Conservation (phyloP, 257 asterid species). For the Gentiana straminea region DNA sequence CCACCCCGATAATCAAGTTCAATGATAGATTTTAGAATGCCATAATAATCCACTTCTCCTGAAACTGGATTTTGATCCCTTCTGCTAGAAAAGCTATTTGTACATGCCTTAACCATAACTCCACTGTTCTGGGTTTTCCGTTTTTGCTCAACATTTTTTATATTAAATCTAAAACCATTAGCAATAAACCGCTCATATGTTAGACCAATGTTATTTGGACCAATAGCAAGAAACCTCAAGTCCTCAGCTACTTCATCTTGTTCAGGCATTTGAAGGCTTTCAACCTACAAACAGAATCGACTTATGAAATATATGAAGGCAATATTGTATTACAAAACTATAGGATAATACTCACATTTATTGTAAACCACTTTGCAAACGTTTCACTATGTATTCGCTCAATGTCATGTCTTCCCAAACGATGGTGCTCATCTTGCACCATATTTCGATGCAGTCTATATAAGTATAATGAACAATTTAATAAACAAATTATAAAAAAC, state of each 20-base stretch:
- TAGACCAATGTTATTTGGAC: neutral
- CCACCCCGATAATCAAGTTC: neutral
- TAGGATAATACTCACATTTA: neutral
- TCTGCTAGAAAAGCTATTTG: neutral
- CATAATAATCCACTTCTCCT: neutral
- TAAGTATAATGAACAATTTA: neutral
- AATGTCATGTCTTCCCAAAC: neutral
- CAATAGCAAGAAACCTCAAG: neutral
- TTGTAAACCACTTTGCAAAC: neutral
- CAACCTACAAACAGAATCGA: neutral
- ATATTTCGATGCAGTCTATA: neutral
- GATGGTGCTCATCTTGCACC: neutral
- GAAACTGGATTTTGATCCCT: neutral
- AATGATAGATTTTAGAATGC: neutral
- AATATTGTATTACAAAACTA: neutral
- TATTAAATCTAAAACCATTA: slow-evolving; percentile 2
- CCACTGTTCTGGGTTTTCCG: slow-evolving; percentile 4
- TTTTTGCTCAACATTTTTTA: neutral
- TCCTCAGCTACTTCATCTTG: neutral
- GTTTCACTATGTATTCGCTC: neutral
- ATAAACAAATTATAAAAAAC: neutral
- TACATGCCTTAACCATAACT: neutral
- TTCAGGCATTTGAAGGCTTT: no score
- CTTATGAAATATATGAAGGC: neutral
- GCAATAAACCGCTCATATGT: neutral